These are phyloP conservation scores for Cytospora schulzeri DNA, from an alignment of 2,329 filamentous ascomycete species.

Conservation along the genomic window DNA sequence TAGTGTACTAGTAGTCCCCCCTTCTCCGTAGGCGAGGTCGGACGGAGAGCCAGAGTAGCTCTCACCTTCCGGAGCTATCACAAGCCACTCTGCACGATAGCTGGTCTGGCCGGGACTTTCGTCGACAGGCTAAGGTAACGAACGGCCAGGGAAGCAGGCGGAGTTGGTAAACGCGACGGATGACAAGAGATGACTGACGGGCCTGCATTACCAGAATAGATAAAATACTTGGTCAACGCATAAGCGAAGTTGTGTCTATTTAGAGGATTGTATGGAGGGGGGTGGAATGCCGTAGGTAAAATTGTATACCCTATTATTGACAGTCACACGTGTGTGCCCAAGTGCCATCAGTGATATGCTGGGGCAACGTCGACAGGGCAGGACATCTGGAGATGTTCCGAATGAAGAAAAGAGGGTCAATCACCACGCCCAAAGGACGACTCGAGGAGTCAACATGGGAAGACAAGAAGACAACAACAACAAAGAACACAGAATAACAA, in stretches of 20 bases:
- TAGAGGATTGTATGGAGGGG: not conserved
- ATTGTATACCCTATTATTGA: too few relatives aligned
- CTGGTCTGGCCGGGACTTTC: not conserved
- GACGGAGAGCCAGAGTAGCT: not conserved
- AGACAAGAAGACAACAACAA: not conserved
- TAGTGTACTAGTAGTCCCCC: not conserved
- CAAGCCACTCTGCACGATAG: not conserved
- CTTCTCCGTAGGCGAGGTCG: not conserved
- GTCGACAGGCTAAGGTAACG: not conserved
- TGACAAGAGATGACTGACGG: not conserved
- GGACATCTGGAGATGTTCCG: not conserved
- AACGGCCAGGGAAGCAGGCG: not conserved
- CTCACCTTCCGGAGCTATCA: conserved; percentile 1
- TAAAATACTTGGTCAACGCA: not conserved
- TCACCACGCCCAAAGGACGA: too few relatives aligned
- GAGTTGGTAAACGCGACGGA: not conserved
- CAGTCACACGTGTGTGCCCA: not conserved
- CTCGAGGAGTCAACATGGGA: too few relatives aligned
- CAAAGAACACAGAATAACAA: not conserved
- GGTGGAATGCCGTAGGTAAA: not conserved
- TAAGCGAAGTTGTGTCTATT: not conserved
- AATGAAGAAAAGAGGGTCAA: not conserved
- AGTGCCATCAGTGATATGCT: not conserved
- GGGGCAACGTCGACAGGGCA: not conserved
- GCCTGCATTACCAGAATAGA: not conserved